Evolutionary conservation across 441 rosid genomes (phyloP).

Genomic region (Gossypium gossypioides): DNA sequence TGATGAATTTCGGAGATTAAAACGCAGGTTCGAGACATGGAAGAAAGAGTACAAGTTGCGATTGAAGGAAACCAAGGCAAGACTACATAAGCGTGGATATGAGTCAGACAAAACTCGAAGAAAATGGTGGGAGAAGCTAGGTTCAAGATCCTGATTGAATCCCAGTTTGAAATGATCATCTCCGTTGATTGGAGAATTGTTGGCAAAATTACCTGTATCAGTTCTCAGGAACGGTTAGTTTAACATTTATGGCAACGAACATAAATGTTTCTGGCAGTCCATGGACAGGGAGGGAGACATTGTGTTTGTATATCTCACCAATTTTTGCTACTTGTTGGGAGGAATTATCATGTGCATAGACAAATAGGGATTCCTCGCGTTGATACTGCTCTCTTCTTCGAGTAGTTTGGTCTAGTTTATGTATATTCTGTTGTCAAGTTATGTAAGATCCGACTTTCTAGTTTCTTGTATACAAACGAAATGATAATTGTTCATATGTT

Average conservation of each 20-base stretch:
- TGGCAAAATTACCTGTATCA: constrained; percentile 11
- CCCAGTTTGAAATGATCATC: not conserved
- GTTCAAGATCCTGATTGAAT: constrained; percentile 12
- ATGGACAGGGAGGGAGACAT: constrained; percentile 3
- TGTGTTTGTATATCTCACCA: constrained; percentile 19
- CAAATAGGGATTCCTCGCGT: constrained; percentile 14
- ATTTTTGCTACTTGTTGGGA: constrained; percentile 22
- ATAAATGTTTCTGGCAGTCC: constrained; percentile 12
- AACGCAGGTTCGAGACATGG: constrained; percentile 65
- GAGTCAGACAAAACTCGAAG: constrained; percentile 52
- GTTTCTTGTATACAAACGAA: constrained; percentile 15
- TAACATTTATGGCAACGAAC: not conserved
- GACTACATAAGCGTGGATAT: constrained; percentile 44
- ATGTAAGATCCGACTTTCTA: constrained; percentile 20
- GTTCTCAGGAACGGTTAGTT: not conserved
- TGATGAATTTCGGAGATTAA: constrained; percentile 61
- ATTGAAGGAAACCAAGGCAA: constrained; percentile 57
- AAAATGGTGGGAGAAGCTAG: constrained; percentile 78
- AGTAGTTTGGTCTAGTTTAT: constrained; percentile 21
- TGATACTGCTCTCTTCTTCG: not conserved
- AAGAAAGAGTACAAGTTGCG: constrained; percentile 77
- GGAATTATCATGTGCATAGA: constrained; percentile 27
- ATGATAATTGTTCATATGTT: constrained; percentile 24
- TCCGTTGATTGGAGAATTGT: not conserved
- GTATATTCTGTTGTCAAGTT: constrained; percentile 19